Evolutionary conservation across 768 basidiomycete genomes (phyloP).

Genomic region (Suillus discolor): DNA sequence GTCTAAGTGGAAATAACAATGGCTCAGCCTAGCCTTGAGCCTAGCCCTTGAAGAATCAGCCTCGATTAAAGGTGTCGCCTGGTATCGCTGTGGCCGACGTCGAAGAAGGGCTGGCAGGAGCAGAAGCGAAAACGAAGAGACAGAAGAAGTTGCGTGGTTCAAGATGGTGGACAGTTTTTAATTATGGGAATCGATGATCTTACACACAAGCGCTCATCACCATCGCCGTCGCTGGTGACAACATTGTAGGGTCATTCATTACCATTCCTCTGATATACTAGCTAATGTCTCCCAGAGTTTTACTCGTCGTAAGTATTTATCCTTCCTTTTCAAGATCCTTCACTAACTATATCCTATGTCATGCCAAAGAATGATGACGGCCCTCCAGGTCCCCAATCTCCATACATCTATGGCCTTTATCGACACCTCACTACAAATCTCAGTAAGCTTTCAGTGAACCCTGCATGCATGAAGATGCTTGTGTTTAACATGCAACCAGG

Average conservation of each 20-base stretch:
- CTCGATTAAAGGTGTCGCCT: neutral
- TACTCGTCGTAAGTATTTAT: constrained; percentile 44
- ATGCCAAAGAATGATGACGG: constrained; percentile 79
- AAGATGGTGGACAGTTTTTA: constrained; percentile 14
- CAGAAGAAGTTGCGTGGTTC: constrained; percentile 7
- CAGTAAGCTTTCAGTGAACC: constrained; percentile 42
- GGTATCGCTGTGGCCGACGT: constrained; percentile 6
- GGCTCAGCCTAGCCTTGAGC: constrained; percentile 11
- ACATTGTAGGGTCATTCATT: constrained; percentile 7
- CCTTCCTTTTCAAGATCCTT: constrained; percentile 1
- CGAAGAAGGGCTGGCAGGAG: neutral
- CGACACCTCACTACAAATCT: constrained; percentile 57
- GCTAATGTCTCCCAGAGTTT: constrained; percentile 35
- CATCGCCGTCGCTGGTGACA: constrained; percentile 11
- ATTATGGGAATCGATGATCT: constrained; percentile 23
- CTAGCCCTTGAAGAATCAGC: neutral
- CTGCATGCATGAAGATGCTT: constrained; percentile 11
- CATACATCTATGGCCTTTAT: constrained; percentile 75
- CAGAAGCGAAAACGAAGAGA: constrained; percentile 11
- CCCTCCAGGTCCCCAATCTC: constrained; percentile 72
- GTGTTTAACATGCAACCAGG: constrained; percentile 39
- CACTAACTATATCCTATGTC: neutral
- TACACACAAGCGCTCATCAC: constrained; percentile 13
- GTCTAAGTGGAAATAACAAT: constrained; percentile 3
- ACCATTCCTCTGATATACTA: neutral